A percentile compares a stretch with the other conserved stretches of the same genome.
Conservation (phyloP, 495 filamentous ascomycete species). For the Cercophora scortea region DNA sequence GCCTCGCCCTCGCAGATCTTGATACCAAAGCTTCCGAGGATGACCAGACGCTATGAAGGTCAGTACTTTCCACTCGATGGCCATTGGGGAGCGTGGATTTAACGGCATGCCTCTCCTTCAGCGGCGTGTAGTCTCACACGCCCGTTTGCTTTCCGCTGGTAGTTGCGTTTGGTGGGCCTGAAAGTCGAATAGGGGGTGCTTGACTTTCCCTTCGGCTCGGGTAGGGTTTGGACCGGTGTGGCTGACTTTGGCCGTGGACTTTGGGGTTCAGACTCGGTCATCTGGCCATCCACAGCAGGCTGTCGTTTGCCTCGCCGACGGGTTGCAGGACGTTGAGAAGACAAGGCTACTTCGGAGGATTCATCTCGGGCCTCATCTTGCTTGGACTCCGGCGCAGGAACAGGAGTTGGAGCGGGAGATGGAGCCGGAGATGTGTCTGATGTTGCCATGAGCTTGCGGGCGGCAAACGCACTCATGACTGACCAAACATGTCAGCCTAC, state of each 20-base stretch:
- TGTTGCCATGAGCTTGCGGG: slow-evolving; percentile 21
- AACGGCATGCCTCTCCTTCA: slow-evolving; percentile 38
- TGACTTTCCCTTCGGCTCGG: slow-evolving; percentile 7
- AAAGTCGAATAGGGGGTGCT: slow-evolving; percentile 33
- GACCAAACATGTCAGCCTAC: slow-evolving; percentile 3
- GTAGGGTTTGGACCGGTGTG: background rate
- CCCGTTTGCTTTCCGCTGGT: slow-evolving; percentile 28
- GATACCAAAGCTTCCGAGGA: slow-evolving; percentile 69
- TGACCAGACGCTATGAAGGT: slow-evolving; percentile 48
- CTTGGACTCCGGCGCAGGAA: too few relatives aligned
- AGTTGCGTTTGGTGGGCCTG: slow-evolving; percentile 34
- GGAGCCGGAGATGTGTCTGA: background rate
- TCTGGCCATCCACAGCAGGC: too few relatives aligned
- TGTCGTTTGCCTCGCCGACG: too few relatives aligned
- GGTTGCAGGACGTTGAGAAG: too few relatives aligned
- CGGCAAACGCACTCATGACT: slow-evolving; percentile 46
- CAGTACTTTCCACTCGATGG: background rate
- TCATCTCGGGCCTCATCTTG: too few relatives aligned
- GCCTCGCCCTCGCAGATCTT: slow-evolving; percentile 52
- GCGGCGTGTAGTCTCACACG: slow-evolving; percentile 24
- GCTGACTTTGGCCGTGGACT: too few relatives aligned
- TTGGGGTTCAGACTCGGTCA: too few relatives aligned
- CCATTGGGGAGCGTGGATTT: too few relatives aligned
- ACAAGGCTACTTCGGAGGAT: too few relatives aligned
- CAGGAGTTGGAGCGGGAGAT: too few relatives aligned